Conservation (phyloP, 208 protist species). For the Acanthamoeba lenticulata region DNA sequence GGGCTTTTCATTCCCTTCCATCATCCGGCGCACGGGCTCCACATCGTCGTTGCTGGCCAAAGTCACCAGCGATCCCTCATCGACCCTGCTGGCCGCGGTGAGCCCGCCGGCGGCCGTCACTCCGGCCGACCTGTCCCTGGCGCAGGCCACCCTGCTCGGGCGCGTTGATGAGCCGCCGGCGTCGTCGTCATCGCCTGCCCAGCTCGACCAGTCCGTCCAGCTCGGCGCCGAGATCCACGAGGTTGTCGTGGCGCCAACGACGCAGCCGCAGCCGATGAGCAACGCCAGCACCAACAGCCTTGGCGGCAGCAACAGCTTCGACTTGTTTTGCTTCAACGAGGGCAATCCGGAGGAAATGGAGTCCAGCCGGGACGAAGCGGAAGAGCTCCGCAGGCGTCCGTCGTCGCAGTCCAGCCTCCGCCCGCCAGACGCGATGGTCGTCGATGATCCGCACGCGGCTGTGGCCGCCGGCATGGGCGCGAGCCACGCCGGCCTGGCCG, state of each 20-base stretch:
- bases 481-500: too few relatives aligned
- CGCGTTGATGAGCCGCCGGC: neutral
- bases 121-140: neutral
- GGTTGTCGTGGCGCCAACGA: neutral
- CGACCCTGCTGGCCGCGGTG: neutral
- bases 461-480: too few relatives aligned
- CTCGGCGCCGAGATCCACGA: neutral
- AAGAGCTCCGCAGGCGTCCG: neutral
- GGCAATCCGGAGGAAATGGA: conserved; percentile 48
- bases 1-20: too few relatives aligned
- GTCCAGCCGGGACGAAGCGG: neutral
- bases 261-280: neutral
- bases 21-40: too few relatives aligned
- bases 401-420: neutral
- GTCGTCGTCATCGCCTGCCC: neutral
- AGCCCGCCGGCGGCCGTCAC: neutral
- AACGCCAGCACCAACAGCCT: neutral
- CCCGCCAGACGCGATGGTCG: neutral
- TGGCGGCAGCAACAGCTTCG: neutral
- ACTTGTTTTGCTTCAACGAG: conserved; percentile 58
- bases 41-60: too few relatives aligned
- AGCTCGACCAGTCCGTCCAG: neutral
- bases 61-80: neutral
- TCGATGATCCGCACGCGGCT: neutral
- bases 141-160: neutral